Percentiles rank a stretch among this genome's conserved stretches.
phyloP scores from a whole-genome alignment of 179 eudicot species.

The Gypsophila paniculata region DNA sequence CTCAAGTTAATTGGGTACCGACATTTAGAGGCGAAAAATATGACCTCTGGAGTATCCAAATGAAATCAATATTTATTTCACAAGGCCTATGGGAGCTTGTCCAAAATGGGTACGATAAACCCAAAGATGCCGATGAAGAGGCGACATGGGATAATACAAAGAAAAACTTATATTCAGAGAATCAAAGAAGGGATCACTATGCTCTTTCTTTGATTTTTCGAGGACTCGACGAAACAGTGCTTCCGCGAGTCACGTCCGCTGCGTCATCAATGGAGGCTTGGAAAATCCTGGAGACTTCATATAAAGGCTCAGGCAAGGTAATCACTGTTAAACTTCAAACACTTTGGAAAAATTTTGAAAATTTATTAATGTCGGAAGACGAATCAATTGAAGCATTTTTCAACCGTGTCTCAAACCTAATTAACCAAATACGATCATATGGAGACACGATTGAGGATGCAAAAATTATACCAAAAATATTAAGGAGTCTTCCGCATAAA shows the following conservation, averaged over 20 bases:
- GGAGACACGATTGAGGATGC: too few relatives aligned
- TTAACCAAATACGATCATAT: background rate
- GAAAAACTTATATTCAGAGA: too few relatives aligned
- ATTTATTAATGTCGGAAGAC: slow-evolving; percentile 10
- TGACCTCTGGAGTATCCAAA: slow-evolving; percentile 1
- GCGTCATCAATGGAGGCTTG: background rate
- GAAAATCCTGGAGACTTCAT: background rate
- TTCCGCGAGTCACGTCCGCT: background rate
- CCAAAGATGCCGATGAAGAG: background rate
- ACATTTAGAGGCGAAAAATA: background rate
- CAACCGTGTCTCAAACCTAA: background rate
- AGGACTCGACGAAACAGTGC: background rate
- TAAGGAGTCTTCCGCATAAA: background rate
- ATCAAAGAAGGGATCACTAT: too few relatives aligned
- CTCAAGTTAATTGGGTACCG: background rate
- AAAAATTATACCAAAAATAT: background rate
- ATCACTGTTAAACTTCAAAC: slow-evolving; percentile 12
- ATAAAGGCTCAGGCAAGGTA: slow-evolving; percentile 8
- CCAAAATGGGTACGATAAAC: background rate
- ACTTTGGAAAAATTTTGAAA: slow-evolving; percentile 15
- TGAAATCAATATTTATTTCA: background rate
- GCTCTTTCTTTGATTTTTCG: background rate
- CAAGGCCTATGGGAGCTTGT: background rate
- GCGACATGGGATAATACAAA: too few relatives aligned
- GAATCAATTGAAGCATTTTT: background rate